These are phyloP conservation scores for Rhizopogon vesiculosus DNA, from an alignment of 768 basidiomycete genomes.

Conservation along the genomic window DNA sequence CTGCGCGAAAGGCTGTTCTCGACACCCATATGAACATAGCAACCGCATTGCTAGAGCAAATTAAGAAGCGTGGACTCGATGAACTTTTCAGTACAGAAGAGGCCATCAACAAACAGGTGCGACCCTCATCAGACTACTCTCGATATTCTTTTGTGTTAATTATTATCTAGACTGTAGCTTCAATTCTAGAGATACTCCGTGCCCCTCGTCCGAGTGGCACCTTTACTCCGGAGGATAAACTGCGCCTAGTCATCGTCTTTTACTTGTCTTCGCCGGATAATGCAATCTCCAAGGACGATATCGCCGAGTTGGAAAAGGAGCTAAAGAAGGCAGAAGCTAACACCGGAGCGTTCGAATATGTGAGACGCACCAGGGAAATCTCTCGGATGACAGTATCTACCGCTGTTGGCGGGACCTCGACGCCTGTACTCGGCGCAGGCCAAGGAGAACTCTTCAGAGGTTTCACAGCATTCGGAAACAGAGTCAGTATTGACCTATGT, in stretches of 20 bases:
- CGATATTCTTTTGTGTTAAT: not conserved
- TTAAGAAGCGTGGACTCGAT: constrained; percentile 92
- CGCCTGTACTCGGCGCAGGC: constrained; percentile 62
- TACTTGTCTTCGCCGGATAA: constrained; percentile 86
- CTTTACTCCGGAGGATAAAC: constrained; percentile 77
- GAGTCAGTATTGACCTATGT: constrained; percentile 43
- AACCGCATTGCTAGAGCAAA: constrained; percentile 88
- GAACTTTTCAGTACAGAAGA: constrained; percentile 98
- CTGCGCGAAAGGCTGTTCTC: constrained; percentile 91
- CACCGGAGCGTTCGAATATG: constrained; percentile 83
- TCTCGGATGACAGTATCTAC: constrained; percentile 84
- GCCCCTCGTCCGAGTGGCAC: constrained; percentile 58
- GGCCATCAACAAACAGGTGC: constrained; percentile 78
- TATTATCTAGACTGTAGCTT: constrained; percentile 55
- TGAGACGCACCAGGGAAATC: constrained; percentile 87
- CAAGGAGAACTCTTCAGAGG: constrained; percentile 91
- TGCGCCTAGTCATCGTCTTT: constrained; percentile 92
- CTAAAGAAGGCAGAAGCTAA: constrained; percentile 81
- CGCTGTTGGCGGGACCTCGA: constrained; percentile 52
- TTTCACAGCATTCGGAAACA: constrained; percentile 87
- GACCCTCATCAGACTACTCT: constrained; percentile 3
- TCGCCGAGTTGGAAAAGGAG: constrained; percentile 83
- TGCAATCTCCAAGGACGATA: constrained; percentile 80
- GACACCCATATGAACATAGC: constrained; percentile 99
- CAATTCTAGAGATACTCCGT: constrained; percentile 86